Conservation (phyloP, 2,329 filamentous ascomycete species). For the Pestalotiopsis fici region DNA sequence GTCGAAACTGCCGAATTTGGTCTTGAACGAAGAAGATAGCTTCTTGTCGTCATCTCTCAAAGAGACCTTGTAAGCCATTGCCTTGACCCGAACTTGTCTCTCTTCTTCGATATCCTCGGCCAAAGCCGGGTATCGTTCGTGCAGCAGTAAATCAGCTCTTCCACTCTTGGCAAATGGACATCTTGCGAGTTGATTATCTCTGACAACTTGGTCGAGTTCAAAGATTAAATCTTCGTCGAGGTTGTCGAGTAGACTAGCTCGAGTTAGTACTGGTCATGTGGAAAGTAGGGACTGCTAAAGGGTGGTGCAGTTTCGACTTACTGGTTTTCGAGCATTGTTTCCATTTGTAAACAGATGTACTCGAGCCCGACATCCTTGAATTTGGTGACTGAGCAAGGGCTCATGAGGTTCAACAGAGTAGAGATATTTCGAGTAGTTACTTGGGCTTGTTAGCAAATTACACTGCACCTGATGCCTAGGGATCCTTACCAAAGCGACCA, state of each 20-base stretch:
- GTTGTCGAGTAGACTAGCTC: constrained; percentile 66
- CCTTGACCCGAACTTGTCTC: constrained; percentile 69
- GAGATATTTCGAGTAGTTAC: constrained; percentile 86
- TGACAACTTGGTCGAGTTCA: constrained; percentile 79
- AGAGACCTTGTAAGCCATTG: constrained; percentile 69
- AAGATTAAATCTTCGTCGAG: constrained; percentile 81
- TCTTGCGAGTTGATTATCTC: constrained; percentile 77
- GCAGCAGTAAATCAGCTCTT: constrained; percentile 65
- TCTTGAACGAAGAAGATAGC: constrained; percentile 59
- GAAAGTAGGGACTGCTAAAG: neutral
- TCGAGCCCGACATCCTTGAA: constrained; percentile 90
- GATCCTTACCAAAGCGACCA: constrained; percentile 63
- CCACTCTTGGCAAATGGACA: constrained; percentile 79
- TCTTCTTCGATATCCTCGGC: constrained; percentile 69
- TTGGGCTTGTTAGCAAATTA: neutral
- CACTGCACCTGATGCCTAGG: neutral
- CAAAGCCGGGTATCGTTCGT: constrained; percentile 65
- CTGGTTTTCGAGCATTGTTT: constrained; percentile 89
- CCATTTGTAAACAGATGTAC: constrained; percentile 89
- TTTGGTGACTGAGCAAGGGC: constrained; percentile 76
- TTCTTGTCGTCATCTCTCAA: constrained; percentile 67
- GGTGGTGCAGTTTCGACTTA: constrained; percentile 19
- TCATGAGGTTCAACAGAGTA: constrained; percentile 81
- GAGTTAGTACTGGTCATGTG: no score
- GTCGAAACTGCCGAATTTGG: constrained; percentile 65